These are phyloP conservation scores for Aspergillus hortae DNA, from an alignment of 2,329 filamentous ascomycete species.

Conservation along the genomic window DNA sequence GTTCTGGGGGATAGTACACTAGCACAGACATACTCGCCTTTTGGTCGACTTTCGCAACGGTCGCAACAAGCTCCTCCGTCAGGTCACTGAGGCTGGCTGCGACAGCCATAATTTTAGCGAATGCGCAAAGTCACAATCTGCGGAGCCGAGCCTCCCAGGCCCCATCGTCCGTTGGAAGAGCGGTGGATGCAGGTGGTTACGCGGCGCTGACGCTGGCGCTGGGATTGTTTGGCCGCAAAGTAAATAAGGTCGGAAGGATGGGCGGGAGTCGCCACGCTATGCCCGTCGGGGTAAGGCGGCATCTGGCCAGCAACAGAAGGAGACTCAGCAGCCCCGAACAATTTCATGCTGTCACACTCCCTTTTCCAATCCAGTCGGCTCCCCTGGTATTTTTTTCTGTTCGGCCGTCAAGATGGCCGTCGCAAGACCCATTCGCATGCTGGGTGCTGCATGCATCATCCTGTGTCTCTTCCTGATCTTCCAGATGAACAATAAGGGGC, in stretches of 20 bases:
- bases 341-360: not conserved
- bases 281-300: constrained; percentile 22
- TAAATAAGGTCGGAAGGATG: not conserved
- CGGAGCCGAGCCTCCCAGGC: not conserved
- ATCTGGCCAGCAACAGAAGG: constrained; percentile 4
- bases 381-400: constrained; percentile 10
- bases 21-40: constrained; percentile 41
- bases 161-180: constrained; percentile 9
- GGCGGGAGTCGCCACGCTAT: constrained; percentile 18
- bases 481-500: constrained; percentile 63
- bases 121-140: not conserved
- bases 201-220: constrained; percentile 16
- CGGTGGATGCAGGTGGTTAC: constrained; percentile 6
- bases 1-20: not conserved
- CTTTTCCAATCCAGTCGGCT: constrained; percentile 1
- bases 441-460: constrained; percentile 67
- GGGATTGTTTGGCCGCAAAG: constrained; percentile 7
- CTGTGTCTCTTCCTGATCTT: constrained; percentile 77
- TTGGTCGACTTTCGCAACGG: constrained; percentile 50
- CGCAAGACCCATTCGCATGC: constrained; percentile 76
- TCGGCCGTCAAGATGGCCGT: constrained; percentile 64
- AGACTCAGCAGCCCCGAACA: not conserved
- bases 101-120: constrained; percentile 60
- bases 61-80: constrained; percentile 67
- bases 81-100: constrained; percentile 61